phyloP scores from a whole-genome alignment of 2,329 filamentous ascomycete genomes.

The Chaetomium strumarium region DNA sequence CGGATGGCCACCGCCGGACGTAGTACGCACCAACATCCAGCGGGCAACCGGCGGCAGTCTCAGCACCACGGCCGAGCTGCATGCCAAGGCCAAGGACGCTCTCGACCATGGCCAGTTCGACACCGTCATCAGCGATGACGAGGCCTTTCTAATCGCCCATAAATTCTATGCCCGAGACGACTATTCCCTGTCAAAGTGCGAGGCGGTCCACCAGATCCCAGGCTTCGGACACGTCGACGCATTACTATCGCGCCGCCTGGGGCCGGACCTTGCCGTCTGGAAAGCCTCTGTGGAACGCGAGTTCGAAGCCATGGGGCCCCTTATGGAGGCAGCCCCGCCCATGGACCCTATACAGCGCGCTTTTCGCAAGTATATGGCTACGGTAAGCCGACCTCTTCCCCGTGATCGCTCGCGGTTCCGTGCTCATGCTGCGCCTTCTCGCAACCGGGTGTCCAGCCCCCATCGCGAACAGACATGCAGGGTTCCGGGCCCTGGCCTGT shows the following conservation, averaged over 20 bases:
- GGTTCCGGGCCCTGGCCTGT: background rate
- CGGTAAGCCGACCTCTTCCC: no score
- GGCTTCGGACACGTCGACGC: background rate
- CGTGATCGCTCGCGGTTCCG: no score
- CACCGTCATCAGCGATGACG: background rate
- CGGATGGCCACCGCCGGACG: constrained; percentile 1
- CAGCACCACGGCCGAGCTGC: background rate
- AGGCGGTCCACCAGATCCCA: background rate
- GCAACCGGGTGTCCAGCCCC: background rate
- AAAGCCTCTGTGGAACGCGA: background rate
- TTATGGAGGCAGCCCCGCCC: no score
- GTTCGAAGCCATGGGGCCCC: background rate
- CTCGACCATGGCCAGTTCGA: background rate
- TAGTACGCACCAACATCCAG: constrained; percentile 6
- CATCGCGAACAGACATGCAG: background rate
- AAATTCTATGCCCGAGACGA: background rate
- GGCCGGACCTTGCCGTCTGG: background rate
- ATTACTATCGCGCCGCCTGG: constrained; percentile 1
- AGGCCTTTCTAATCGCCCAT: background rate
- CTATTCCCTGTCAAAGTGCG: background rate
- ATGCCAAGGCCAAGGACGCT: background rate
- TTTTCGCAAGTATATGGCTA: no score
- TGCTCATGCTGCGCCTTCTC: no score
- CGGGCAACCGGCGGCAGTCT: background rate
- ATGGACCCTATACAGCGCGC: background rate